Evolutionary conservation across 768 basidiomycete genomes (phyloP), one percentile per base, ranked within the genome.

Genomic region (Rhodotorula taiwanensis): DNA sequence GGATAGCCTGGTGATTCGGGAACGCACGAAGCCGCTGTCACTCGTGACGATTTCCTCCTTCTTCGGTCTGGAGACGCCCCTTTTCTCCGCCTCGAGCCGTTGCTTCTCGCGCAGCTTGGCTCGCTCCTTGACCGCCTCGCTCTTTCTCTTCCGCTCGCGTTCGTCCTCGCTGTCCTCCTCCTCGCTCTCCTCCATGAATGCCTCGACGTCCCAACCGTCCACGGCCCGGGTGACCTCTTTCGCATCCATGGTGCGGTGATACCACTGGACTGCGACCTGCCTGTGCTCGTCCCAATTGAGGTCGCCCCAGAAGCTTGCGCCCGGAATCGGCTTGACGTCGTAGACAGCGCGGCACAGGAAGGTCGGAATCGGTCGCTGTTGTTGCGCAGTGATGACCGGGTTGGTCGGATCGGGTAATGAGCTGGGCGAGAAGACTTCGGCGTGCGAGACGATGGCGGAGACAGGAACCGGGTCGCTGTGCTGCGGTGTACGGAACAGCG

Each of bases 1-100:
- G n/a, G n/a, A n/a, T n/a, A n/a, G n/a, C n/a, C n/a, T n/a, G n/a
- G n/a, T n/a, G n/a, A n/a, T n/a, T n/a, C n/a, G n/a, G n/a, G n/a
- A n/a, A n/a, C 74, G 62, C 75, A 74, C 58, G 39, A 61, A 60
- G 42, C 36, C 36, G 36, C 36, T 39, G 36, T 39, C 36, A 39
- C 36, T 39, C 16, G 49, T 33, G 49, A 31, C 49, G 30, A 31
- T 31, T 5, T 50, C 49, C 9, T 39, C 51, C n/a, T 23, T 34
- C 11, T 31, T 52, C n/a, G 11, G 23, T 60, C 3, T 70, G 73
- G 20, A 25, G 44, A 15, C 66, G 62, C 27, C 60, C 70, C 20
- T 64, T 68, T 20, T 9, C n/a, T 54, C 28, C 28, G 36, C 4
- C 23, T 36, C 53, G 4, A 16, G 36, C 10, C 36, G n/a, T 30